Percentiles rank a stretch among this genome's conserved stretches.
These are phyloP conservation scores for Salvia miltiorrhiza DNA, from an alignment of 257 asterid species.

Conservation along the genomic window DNA sequence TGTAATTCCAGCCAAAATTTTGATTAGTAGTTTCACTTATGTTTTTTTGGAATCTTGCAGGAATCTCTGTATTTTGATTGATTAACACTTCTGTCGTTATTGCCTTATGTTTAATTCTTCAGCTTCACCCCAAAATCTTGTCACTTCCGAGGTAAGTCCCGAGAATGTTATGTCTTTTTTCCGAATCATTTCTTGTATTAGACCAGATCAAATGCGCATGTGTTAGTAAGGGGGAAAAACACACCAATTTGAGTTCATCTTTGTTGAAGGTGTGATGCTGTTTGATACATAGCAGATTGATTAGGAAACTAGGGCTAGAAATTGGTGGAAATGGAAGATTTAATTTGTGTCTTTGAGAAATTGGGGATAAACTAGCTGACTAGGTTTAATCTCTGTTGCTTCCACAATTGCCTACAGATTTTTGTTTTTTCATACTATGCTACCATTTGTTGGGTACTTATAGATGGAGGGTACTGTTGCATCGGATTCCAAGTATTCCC, in stretches of 20 bases:
- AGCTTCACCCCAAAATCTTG: not conserved
- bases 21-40: not conserved
- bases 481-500: constrained; percentile 32
- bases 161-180: not conserved
- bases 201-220: not conserved
- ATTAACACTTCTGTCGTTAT: constrained; percentile 9
- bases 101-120: not conserved
- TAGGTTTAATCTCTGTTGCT: not conserved
- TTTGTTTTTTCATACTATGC: not conserved
- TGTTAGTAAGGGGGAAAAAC: not conserved
- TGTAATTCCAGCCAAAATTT: not conserved
- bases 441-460: constrained; percentile 24
- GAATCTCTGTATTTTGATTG: not conserved
- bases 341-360: not conserved
- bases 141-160: not conserved
- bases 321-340: not conserved
- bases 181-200: not conserved
- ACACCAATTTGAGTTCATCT: not conserved
- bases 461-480: constrained; percentile 29
- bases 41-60: constrained; percentile 18
- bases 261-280: not conserved
- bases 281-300: not conserved
- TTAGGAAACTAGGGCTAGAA: not conserved
- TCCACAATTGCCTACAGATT: not conserved
- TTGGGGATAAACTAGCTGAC: not conserved